These are phyloP conservation scores for Strigomonas culicis DNA, from an alignment of 208 protist species.

Conservation along the genomic window DNA sequence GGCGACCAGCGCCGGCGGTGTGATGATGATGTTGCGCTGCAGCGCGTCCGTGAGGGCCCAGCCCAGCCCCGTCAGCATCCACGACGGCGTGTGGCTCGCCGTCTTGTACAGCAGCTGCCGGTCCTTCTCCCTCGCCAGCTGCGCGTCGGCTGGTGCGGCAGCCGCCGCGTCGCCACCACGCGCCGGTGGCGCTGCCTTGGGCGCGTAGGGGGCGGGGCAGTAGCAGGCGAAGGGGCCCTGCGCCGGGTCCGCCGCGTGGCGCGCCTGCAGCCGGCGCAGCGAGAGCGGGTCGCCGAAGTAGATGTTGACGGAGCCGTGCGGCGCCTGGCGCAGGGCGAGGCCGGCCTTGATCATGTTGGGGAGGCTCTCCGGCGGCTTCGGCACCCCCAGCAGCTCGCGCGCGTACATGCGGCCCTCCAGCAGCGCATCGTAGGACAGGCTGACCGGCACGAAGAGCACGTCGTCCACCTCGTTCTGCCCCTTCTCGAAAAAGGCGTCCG, in stretches of 20 bases:
- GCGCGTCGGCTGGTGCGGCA: not conserved
- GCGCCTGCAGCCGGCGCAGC: conserved; percentile 29
- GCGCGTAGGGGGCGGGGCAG: conserved; percentile 25
- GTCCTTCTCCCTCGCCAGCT: not conserved
- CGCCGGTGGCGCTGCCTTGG: conserved; percentile 14
- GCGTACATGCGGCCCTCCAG: conserved; percentile 78
- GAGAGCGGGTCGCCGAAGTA: conserved; percentile 77
- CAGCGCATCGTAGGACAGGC: conserved; percentile 88
- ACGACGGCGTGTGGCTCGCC: conserved; percentile 25
- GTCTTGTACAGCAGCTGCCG: conserved; percentile 14
- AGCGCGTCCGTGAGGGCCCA: conserved; percentile 63
- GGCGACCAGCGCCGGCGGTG: conserved; percentile 69
- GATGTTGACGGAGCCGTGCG: conserved; percentile 81
- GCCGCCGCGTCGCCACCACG: no score
- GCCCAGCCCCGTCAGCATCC: conserved; percentile 43
- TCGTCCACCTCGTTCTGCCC: conserved; percentile 54
- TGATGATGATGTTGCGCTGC: conserved; percentile 73
- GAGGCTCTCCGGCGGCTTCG: conserved; percentile 77
- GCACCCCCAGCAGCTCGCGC: conserved; percentile 84
- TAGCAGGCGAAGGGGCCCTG: no score
- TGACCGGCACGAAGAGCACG: conserved; percentile 79
- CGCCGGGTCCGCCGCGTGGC: conserved; percentile 9
- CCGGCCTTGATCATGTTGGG: conserved; percentile 65
- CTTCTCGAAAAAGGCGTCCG: conserved; percentile 67
- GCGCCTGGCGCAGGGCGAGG: conserved; percentile 37